phyloP scores from a whole-genome alignment of 345 rosid species.

The Rhodamnia rubescens region DNA sequence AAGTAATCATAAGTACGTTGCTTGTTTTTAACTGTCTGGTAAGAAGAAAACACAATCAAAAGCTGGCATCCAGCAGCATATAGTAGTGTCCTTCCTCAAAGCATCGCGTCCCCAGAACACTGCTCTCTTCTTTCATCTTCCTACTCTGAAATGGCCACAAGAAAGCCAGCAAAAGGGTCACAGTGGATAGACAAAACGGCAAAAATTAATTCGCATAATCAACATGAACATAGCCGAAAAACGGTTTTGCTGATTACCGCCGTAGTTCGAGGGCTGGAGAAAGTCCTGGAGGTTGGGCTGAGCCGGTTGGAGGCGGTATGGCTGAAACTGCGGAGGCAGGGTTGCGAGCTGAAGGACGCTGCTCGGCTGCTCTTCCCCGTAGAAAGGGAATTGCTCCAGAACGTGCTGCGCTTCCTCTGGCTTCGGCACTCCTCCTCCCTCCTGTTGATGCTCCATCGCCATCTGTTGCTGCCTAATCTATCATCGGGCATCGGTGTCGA shows the following conservation, averaged over 20 bases:
- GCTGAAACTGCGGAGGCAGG: constrained; percentile 2
- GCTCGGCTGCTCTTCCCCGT: constrained; percentile 9
- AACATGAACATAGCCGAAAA: neutral
- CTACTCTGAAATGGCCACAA: neutral
- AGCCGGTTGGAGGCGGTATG: constrained; percentile 3
- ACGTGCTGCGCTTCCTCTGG: neutral
- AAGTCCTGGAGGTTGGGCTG: constrained; percentile 28
- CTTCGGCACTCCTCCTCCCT: neutral
- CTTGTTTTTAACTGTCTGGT: neutral
- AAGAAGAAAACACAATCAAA: neutral
- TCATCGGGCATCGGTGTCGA: neutral
- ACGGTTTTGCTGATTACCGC: neutral
- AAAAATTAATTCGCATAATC: neutral
- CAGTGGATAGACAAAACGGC: neutral
- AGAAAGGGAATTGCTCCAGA: constrained; percentile 12
- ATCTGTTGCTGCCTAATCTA: constrained; percentile 4
- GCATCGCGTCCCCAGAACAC: too few relatives aligned
- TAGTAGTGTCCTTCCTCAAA: neutral
- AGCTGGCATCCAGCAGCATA: neutral
- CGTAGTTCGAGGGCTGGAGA: constrained; percentile 8
- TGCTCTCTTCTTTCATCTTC: neutral
- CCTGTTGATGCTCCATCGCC: neutral
- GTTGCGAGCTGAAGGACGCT: constrained; percentile 15
- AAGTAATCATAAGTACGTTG: neutral
- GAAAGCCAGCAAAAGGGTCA: neutral